Evolutionary conservation across 2,329 filamentous ascomycete species (phyloP).

Genomic region (Neodidymelliopsis sp.): DNA sequence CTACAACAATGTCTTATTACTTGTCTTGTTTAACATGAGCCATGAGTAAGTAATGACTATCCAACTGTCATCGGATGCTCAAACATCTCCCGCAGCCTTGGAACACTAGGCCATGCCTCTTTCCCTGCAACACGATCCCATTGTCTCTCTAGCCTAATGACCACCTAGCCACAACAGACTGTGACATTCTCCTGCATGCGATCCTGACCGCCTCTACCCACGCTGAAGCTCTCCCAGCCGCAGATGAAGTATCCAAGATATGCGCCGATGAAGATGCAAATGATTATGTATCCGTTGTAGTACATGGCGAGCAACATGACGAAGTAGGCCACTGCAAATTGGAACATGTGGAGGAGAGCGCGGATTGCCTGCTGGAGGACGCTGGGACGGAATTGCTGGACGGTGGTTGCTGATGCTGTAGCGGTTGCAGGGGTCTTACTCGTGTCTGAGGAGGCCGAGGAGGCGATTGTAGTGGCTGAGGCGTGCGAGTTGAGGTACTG

Average conservation of each 20-base stretch:
- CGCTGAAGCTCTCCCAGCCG: constrained; percentile 45
- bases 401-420: constrained; percentile 6
- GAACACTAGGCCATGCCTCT: background rate
- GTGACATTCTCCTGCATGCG: constrained; percentile 47
- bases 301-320: constrained; percentile 77
- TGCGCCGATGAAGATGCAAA: constrained; percentile 49
- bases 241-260: constrained; percentile 48
- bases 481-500: constrained; percentile 52
- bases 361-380: constrained; percentile 73
- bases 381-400: constrained; percentile 59
- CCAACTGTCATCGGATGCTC: no score
- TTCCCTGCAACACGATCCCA: background rate
- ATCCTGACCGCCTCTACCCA: constrained; percentile 33
- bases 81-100: background rate
- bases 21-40: no score
- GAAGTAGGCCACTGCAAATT: constrained; percentile 81
- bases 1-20: background rate
- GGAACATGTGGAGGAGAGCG: constrained; percentile 73
- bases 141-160: background rate
- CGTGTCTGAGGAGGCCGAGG: constrained; percentile 25
- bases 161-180: constrained; percentile 42
- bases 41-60: no score
- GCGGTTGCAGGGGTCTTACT: constrained; percentile 19
- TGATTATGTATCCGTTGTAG: constrained; percentile 74
- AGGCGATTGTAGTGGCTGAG: constrained; percentile 1